phyloP scores from a whole-genome alignment of 2,329 filamentous ascomycete genomes.

The Dryadomyces quercus-mongolicae region DNA sequence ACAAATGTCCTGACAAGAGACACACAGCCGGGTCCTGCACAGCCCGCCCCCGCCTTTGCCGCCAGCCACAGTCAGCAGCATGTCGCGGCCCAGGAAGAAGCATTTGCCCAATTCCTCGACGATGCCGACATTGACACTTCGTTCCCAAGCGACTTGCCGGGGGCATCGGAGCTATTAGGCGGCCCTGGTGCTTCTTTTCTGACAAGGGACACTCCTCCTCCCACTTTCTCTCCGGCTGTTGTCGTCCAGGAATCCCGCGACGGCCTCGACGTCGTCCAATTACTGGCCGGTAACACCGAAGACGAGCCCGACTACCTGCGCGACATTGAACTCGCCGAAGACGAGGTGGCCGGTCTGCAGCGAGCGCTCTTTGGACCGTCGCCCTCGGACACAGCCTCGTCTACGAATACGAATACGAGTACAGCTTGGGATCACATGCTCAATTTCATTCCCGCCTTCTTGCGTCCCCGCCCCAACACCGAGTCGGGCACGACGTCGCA shows the following conservation, averaged over 20 bases:
- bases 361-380: constrained; percentile 23
- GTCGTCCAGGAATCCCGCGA: constrained; percentile 23
- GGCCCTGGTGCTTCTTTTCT: background rate
- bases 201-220: too few relatives aligned
- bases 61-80: constrained; percentile 16
- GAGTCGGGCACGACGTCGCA: constrained; percentile 8
- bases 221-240: constrained; percentile 13
- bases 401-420: constrained; percentile 1
- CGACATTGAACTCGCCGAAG: constrained; percentile 15
- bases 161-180: background rate
- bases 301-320: constrained; percentile 11
- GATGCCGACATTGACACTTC: constrained; percentile 6
- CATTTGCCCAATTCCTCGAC: constrained; percentile 25
- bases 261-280: constrained; percentile 25
- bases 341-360: constrained; percentile 21
- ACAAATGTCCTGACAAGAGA: background rate
- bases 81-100: constrained; percentile 19
- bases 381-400: constrained; percentile 8
- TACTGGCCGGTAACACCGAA: constrained; percentile 19
- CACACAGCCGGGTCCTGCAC: background rate
- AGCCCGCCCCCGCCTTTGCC: background rate
- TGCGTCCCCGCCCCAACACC: constrained; percentile 15
- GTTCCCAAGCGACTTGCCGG: background rate
- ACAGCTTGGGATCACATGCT: constrained; percentile 32
- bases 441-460: constrained; percentile 37